Base-by-base conservation (phyloP, 805 yeast genomes). In the Ogataea chonburiensis region DNA sequence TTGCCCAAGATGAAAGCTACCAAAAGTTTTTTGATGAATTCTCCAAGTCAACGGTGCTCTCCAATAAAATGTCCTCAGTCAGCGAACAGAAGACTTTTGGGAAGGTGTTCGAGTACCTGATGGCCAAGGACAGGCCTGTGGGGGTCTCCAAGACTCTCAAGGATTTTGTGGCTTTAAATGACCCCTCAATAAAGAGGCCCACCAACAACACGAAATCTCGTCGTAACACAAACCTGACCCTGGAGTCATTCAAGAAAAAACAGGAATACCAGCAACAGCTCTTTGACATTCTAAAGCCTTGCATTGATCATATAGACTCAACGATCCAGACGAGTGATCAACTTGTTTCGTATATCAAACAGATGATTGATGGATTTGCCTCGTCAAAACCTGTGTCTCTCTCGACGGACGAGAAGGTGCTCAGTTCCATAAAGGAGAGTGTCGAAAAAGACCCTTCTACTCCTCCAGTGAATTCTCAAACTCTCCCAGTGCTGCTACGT, bases 31-130 rank as follows among this genome's bases (percentile, higher is more conserved):
- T 57, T 11, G 38, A 49, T 12, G 58, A 49, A 16, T 56, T 53
- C 31, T 51, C 56, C 15, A 40, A 43, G 19, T 46, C 56, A 9
- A 46, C 43, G 15, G 36, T 40, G 25, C 30, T 31, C 11, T 42
- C 40, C 23, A 32, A 45, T 10, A 49, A 49, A 28, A 40, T 52
- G 27, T 44, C 61, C 3, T 56, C 63, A 0, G 49, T 56, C 26
- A 58, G 58, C 24, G 64, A 60, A 31, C 60, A 56, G 33, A 53
- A 58, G 32, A 55, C 63, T 4, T 60, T 59, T 31, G 50, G 56
- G 29, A 50, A 48, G 27, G 55, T 59, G 3, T 55, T 60, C 13
- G 51, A 55, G 25, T 55, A 56, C 36, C 38, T 60, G 28, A 46
- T 51, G 31, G 47, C 52, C 24, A 42, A 45, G 26, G 35, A 42